These are phyloP conservation scores for Monoraphidium neglectum DNA, from an alignment of 139 green algal genomes.

Conservation along the genomic window DNA sequence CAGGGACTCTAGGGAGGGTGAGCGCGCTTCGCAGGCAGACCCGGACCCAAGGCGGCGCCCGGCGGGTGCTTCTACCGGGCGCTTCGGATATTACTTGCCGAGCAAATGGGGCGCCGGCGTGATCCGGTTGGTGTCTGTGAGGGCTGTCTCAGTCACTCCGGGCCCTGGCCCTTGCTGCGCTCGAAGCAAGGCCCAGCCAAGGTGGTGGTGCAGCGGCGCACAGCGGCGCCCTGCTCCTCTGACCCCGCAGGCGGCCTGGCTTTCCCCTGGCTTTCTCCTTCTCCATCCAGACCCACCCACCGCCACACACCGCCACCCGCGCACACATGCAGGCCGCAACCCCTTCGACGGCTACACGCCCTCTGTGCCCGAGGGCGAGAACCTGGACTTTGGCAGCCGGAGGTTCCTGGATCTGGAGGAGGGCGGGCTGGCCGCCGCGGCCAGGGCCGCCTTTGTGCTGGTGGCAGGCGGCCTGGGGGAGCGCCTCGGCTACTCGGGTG, in stretches of 20 bases:
- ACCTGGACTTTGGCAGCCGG: slow-evolving; percentile 76
- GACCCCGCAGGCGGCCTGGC: not conserved
- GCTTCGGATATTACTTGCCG: no score
- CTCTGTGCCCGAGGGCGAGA: slow-evolving; percentile 81
- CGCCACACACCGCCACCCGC: not conserved
- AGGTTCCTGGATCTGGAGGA: slow-evolving; percentile 73
- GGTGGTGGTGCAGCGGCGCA: not conserved
- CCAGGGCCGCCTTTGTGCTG: slow-evolving; percentile 89
- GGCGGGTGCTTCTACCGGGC: no score
- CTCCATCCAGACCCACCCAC: not conserved
- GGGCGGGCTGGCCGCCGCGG: slow-evolving; percentile 52
- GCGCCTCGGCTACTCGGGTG: slow-evolving; percentile 88
- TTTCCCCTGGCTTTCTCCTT: not conserved
- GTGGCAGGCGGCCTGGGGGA: slow-evolving; percentile 97
- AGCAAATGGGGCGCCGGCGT: no score
- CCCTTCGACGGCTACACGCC: slow-evolving; percentile 93
- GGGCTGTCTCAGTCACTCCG: not conserved
- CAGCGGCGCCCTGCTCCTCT: no score
- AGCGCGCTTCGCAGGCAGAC: no score
- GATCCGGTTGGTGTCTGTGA: no score
- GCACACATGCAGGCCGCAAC: slow-evolving; percentile 79
- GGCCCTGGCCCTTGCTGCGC: not conserved
- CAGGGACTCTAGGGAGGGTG: slow-evolving; percentile 77
- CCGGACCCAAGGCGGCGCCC: no score
- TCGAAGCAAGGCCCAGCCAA: not conserved